Conservation (phyloP, 2,329 filamentous ascomycete species). For the Stagonosporopsis vannaccii region DNA sequence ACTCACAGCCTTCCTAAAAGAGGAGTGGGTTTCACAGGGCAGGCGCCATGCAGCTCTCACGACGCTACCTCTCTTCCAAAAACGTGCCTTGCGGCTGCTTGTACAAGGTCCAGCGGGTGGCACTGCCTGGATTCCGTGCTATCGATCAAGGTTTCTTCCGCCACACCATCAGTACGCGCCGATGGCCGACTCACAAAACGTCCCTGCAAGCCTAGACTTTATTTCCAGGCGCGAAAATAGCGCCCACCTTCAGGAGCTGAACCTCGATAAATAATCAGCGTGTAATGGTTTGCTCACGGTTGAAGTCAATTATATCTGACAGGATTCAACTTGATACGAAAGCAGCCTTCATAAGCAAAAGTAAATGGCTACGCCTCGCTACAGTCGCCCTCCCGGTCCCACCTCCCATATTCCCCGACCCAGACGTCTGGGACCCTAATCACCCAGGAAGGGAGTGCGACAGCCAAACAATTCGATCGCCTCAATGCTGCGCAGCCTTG, state of each 20-base stretch:
- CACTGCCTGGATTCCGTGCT: conserved; percentile 11
- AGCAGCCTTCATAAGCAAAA: neutral
- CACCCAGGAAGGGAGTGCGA: conserved; percentile 10
- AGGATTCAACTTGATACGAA: conserved; percentile 9
- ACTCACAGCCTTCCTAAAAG: conserved; percentile 6
- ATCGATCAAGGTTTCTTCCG: conserved; percentile 31
- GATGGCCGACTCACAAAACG: conserved; percentile 10
- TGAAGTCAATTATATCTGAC: neutral
- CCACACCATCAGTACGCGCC: conserved; percentile 14
- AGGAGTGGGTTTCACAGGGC: conserved; percentile 16
- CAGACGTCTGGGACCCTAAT: conserved; percentile 6
- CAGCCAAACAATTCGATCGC: conserved; percentile 11
- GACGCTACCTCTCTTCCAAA: conserved; percentile 15
- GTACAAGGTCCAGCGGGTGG: conserved; percentile 16
- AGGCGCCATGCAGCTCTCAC: conserved; percentile 14
- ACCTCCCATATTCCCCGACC: conserved; percentile 17
- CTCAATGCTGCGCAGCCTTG: conserved; percentile 12
- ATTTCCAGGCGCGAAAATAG: conserved; percentile 7
- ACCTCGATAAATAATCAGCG: conserved; percentile 2
- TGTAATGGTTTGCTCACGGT: conserved; percentile 4
- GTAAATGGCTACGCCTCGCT: conserved; percentile 9
- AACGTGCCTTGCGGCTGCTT: conserved; percentile 25
- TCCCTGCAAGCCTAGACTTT: conserved; percentile 14
- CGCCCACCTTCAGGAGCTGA: neutral
- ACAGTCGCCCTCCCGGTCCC: conserved; percentile 11